phyloP scores from a whole-genome alignment of 1,284 basidiomycete genomes.

The Xerocomus nothofagi region DNA sequence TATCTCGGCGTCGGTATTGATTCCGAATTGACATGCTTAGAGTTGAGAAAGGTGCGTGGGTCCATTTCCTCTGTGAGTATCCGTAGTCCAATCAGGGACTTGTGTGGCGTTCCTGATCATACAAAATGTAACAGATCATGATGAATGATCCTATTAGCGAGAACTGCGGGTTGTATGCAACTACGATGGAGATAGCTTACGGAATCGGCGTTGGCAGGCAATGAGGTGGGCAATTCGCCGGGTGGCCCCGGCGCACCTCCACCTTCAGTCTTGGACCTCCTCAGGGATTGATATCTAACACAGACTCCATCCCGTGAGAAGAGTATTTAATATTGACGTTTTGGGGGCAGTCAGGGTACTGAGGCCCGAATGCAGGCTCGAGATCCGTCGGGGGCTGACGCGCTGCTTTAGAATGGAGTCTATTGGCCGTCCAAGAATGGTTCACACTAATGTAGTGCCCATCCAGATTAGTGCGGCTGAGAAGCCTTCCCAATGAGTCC shows the following conservation, averaged over 20 bases:
- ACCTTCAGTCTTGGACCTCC: slow-evolving; percentile 3
- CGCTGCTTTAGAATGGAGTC: slow-evolving; percentile 12
- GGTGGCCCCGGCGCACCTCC: slow-evolving; percentile 7
- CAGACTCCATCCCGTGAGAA: slow-evolving; percentile 12
- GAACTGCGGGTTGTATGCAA: slow-evolving; percentile 12
- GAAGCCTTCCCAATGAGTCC: slow-evolving; percentile 18
- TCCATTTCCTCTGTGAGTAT: slow-evolving; percentile 26
- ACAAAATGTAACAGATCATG: slow-evolving; percentile 24
- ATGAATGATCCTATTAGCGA: slow-evolving; percentile 25
- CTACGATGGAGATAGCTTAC: slow-evolving; percentile 17
- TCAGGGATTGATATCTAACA: slow-evolving; percentile 12
- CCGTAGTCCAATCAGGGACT: slow-evolving; percentile 17
- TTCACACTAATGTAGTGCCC: slow-evolving; percentile 25
- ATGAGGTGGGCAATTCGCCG: slow-evolving; percentile 8
- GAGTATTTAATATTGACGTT: slow-evolving; percentile 22
- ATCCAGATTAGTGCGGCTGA: slow-evolving; percentile 27
- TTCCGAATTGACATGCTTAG: slow-evolving; percentile 29
- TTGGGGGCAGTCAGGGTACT: slow-evolving; percentile 23
- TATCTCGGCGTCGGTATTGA: slow-evolving; percentile 26
- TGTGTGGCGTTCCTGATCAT: slow-evolving; percentile 26
- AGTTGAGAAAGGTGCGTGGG: slow-evolving; percentile 17
- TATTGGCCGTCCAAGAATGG: slow-evolving; percentile 23
- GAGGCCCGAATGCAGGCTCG: slow-evolving; percentile 20
- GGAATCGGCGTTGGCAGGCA: slow-evolving; percentile 12
- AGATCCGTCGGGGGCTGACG: slow-evolving; percentile 22